Percentiles rank a stretch among this genome's conserved stretches.
Evolutionary conservation across 2,329 filamentous ascomycete genomes (phyloP).

Genomic region (Beauveria scarabaeidicola): DNA sequence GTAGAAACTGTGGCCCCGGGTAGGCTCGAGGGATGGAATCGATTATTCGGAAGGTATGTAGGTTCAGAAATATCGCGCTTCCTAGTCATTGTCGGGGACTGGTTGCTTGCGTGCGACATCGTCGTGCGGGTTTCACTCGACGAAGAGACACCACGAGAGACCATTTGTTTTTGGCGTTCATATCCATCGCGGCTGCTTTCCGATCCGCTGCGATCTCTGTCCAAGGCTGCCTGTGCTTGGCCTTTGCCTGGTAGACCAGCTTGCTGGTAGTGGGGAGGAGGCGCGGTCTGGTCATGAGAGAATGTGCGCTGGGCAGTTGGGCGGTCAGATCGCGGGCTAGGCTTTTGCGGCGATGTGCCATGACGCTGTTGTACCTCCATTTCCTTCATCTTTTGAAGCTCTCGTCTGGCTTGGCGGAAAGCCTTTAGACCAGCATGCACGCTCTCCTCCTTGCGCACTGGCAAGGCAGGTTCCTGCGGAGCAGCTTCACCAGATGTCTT

Average conservation of each 20-base stretch:
- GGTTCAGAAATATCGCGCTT: slow-evolving; percentile 44
- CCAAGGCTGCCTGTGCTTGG: slow-evolving; percentile 27
- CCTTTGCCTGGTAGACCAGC: slow-evolving; percentile 22
- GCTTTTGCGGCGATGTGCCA: slow-evolving; percentile 20
- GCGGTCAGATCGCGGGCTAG: slow-evolving; percentile 15
- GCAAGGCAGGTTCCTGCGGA: not conserved
- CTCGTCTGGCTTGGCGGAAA: slow-evolving; percentile 49
- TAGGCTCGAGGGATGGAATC: slow-evolving; percentile 29
- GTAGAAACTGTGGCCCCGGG: slow-evolving; percentile 25
- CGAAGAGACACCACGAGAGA: not conserved
- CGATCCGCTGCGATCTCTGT: slow-evolving; percentile 47
- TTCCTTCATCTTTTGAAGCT: slow-evolving; percentile 49
- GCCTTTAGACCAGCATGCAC: slow-evolving; percentile 45
- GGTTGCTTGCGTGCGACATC: slow-evolving; percentile 22
- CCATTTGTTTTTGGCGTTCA: slow-evolving; percentile 23
- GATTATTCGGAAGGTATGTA: slow-evolving; percentile 28
- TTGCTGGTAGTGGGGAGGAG: slow-evolving; percentile 37
- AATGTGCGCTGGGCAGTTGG: slow-evolving; percentile 26
- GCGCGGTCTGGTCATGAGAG: slow-evolving; percentile 36
- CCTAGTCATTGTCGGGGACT: slow-evolving; percentile 26
- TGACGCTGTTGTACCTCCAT: slow-evolving; percentile 38
- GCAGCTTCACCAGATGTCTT: slow-evolving; percentile 22
- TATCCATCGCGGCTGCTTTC: slow-evolving; percentile 42
- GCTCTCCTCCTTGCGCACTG: slow-evolving; percentile 30
- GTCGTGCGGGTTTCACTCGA: slow-evolving; percentile 25